Percentiles rank a stretch among this genome's conserved stretches.
These are phyloP conservation scores for Coemansia sp. DNA, from an alignment of 192 early-diverging fungal species.

Conservation along the genomic window DNA sequence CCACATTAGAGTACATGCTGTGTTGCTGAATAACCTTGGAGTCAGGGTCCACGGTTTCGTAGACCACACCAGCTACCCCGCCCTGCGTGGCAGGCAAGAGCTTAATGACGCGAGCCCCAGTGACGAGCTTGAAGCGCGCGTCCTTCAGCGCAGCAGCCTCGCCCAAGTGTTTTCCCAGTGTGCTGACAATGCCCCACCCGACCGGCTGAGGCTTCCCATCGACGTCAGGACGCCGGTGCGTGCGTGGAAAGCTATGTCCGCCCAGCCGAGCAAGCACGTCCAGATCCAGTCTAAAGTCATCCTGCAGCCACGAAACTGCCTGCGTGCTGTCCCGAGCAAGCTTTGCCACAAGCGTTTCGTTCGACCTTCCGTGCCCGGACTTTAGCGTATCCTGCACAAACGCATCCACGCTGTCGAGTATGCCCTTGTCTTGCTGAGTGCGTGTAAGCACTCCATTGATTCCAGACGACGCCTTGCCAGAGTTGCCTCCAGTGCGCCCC, in stretches of 20 bases:
- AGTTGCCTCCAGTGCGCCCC: constrained; percentile 71
- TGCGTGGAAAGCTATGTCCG: constrained; percentile 91
- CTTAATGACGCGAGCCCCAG: constrained; percentile 78
- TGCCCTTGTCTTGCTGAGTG: constrained; percentile 68
- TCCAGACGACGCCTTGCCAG: constrained; percentile 96
- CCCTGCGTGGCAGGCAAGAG: constrained; percentile 67
- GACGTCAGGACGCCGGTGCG: constrained; percentile 67
- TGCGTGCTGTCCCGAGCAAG: constrained; percentile 81
- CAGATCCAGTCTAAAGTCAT: constrained; percentile 85
- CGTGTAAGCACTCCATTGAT: constrained; percentile 93
- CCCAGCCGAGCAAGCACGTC: constrained; percentile 86
- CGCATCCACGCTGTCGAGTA: constrained; percentile 78
- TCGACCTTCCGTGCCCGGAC: constrained; percentile 81
- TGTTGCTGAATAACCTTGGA: constrained; percentile 62
- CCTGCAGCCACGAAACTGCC: constrained; percentile 92
- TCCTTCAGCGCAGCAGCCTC: constrained; percentile 59
- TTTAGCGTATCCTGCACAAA: constrained; percentile 86
- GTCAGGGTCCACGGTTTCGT: constrained; percentile 55
- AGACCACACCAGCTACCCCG: constrained; percentile 80
- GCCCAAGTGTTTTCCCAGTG: constrained; percentile 80
- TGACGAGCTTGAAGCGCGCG: constrained; percentile 73
- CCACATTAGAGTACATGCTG: constrained; percentile 57
- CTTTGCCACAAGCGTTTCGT: constrained; percentile 78
- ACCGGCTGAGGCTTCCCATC: constrained; percentile 73
- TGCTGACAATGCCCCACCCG: constrained; percentile 95